Conservation (phyloP, 106 monocot genomes). For the Acanthochlamys bracteata region DNA sequence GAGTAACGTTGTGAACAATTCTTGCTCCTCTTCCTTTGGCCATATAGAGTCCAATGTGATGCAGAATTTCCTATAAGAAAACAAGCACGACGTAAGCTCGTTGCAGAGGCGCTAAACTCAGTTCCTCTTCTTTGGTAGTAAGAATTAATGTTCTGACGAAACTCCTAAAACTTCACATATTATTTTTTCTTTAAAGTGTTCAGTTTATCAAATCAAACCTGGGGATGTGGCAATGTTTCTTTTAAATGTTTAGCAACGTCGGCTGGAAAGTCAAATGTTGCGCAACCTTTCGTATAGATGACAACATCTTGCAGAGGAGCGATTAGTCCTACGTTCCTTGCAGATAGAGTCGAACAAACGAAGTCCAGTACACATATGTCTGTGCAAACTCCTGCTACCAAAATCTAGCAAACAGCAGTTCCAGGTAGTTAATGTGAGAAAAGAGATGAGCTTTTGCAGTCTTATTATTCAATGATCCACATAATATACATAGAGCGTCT, state of each 20-base stretch:
- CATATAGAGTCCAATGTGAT: constrained; percentile 52
- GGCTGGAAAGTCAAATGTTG: constrained; percentile 68
- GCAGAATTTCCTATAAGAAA: constrained; percentile 27
- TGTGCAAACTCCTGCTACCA: constrained; percentile 93
- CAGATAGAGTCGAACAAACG: constrained; percentile 55
- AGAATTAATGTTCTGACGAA: no score
- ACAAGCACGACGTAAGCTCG: not conserved
- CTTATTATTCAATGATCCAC: no score
- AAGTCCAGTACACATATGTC: constrained; percentile 86
- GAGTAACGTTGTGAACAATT: constrained; percentile 31
- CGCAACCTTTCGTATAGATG: constrained; percentile 76
- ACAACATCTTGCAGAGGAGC: constrained; percentile 76
- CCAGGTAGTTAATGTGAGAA: not conserved
- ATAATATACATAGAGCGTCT: not conserved
- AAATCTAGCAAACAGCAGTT: constrained; percentile 26
- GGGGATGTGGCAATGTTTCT: constrained; percentile 65
- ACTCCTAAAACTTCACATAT: no score
- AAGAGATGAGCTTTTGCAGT: no score
- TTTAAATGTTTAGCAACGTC: constrained; percentile 43
- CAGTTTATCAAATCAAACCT: no score
- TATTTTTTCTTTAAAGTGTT: no score
- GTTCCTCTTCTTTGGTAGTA: no score
- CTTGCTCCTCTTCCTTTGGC: constrained; percentile 60
- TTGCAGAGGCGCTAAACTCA: no score
- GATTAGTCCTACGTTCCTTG: constrained; percentile 59